Evolutionary conservation across 148 eudicot genomes (phyloP).

Genomic region (Pharnaceum exiguum): DNA sequence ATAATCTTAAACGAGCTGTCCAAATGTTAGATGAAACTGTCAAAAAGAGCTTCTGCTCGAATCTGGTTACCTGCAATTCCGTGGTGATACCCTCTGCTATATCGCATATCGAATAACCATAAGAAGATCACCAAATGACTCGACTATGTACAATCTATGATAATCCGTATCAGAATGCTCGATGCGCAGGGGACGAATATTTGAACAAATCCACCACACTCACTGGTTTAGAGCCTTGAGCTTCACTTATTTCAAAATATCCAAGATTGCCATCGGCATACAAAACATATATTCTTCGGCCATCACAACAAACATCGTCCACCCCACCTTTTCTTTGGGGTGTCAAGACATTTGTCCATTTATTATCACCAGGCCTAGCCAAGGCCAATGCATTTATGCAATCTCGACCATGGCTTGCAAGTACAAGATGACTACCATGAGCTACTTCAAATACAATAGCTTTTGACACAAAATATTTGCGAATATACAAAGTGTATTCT

Average conservation of each 20-base stretch:
- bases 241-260: not conserved
- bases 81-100: too few relatives aligned
- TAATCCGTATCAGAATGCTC: not conserved
- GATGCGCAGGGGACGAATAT: not conserved
- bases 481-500: too few relatives aligned
- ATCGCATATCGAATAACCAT: not conserved
- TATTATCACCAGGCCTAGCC: not conserved
- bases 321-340: too few relatives aligned
- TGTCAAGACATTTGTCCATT: not conserved
- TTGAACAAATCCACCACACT: too few relatives aligned
- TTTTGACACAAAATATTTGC: not conserved
- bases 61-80: too few relatives aligned
- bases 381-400: not conserved
- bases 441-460: not conserved
- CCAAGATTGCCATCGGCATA: not conserved
- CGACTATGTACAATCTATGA: not conserved
- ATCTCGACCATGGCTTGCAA: too few relatives aligned
- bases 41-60: too few relatives aligned
- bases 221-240: not conserved
- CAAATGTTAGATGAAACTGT: too few relatives aligned
- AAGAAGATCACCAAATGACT: not conserved
- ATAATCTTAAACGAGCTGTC: too few relatives aligned
- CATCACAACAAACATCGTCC: not conserved
- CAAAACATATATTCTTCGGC: not conserved
- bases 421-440: not conserved